Percentiles rank a stretch among this genome's conserved stretches.
These are phyloP conservation scores for Thymus mandschuricus DNA, from an alignment of 257 asterid genomes.

Conservation along the genomic window DNA sequence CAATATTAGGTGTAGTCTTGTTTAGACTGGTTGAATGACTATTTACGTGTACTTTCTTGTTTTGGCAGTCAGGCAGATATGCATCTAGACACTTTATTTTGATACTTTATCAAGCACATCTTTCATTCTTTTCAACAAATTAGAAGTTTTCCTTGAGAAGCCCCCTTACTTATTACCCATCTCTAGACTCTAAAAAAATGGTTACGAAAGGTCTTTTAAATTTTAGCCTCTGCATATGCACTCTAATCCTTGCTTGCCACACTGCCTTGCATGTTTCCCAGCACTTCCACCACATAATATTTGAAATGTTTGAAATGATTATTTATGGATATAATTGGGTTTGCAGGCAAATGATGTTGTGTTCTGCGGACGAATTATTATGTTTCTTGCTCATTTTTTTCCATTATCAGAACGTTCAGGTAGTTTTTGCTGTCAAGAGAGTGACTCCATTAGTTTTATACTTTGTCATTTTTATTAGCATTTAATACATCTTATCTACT, in stretches of 20 bases:
- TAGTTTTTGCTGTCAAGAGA: conserved; percentile 34
- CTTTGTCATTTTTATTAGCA: conserved; percentile 7
- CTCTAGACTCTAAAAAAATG: not conserved
- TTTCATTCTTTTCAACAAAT: not conserved
- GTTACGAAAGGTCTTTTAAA: not conserved
- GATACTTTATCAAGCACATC: not conserved
- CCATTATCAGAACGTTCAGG: conserved; percentile 99
- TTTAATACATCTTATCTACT: conserved; percentile 35
- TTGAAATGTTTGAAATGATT: conserved; percentile 29
- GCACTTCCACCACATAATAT: conserved; percentile 1
- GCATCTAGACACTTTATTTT: not conserved
- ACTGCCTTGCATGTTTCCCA: not conserved
- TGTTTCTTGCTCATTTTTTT: conserved; percentile 98
- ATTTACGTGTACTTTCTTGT: not conserved
- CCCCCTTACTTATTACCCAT: not conserved
- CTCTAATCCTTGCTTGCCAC: conserved; percentile 6
- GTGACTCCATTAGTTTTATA: not conserved
- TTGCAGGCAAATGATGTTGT: conserved; percentile 98
- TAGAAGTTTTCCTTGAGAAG: not conserved
- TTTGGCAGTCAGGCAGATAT: not conserved
- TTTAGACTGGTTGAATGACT: not conserved
- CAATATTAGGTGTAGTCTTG: conserved; percentile 11
- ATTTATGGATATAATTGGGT: conserved; percentile 23
- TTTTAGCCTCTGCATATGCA: not conserved
- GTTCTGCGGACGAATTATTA: conserved; percentile 95